Evolutionary conservation across 768 basidiomycete genomes (phyloP), one percentile per base, ranked within the genome.

Genomic region (Ramaria sp.): DNA sequence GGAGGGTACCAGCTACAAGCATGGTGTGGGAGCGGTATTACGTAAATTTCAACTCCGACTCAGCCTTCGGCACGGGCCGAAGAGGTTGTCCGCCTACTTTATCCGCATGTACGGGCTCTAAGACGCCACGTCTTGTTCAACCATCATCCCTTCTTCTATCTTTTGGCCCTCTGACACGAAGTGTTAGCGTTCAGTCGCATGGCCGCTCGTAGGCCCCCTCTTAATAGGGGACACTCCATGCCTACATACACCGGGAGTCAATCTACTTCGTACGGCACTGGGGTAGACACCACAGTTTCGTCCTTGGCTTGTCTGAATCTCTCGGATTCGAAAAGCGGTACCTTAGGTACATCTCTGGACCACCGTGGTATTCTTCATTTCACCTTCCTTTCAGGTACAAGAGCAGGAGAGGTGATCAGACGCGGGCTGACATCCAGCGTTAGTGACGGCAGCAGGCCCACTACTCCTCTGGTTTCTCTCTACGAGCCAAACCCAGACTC

Each of bases 271-370:
- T 50, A 50, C 32, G 45, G 45, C 45, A 36, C 22, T 55, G 18
- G 22, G 12, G 43, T 47, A 5, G 43, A 55, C 13, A 32, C 53
- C 2, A 47, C 53, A 22, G n/a, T 34, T 25, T 55, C 53, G 53
- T 55, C 53, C 28, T 41, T 55, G n/a, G 53, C 53, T 55, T 55
- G 28, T 37, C 34, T 55, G 12, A 45, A 45, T 22, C 24, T 55
- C 44, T 36, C 30, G 13, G 48, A 50, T n/a, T 22, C 48, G 20
- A 32, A 37, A 30, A 15, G 28, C 45, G 28, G 28, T 50, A 20
- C 48, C 34, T 32, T 30, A 32, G 48, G 48, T 48, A 34, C 15
- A 38, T 32, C 34, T 30, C 43, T 47, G 18, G n/a, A 25, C 8
- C 45, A 22, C 39, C 45, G 9, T 18, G 28, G 22, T 30, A n/a